A percentile compares a stretch with the other conserved stretches of the same genome.
Evolutionary conservation across 805 yeast genomes (phyloP).

Genomic region (Candida golubevii): DNA sequence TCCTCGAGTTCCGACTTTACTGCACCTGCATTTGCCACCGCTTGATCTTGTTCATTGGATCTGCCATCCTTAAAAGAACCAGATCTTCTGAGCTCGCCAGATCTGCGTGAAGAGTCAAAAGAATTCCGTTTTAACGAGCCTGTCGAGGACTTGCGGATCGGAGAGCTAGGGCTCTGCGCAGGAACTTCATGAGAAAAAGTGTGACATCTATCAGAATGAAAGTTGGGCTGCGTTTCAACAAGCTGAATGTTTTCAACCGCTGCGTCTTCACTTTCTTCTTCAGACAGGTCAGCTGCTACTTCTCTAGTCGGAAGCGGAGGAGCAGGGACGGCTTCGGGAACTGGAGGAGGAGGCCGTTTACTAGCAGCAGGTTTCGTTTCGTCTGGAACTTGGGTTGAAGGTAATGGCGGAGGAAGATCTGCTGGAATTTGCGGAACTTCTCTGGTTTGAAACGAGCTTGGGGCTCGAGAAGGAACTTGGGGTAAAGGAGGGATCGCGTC

Average conservation of each 20-base stretch:
- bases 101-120: slow-evolving; percentile 4
- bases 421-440: background rate
- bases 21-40: slow-evolving; percentile 22
- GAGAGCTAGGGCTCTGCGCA: slow-evolving; percentile 7
- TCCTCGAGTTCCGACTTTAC: slow-evolving; percentile 30
- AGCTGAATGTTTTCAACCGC: slow-evolving; percentile 9
- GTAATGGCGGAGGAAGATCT: background rate
- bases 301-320: background rate
- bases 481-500: background rate
- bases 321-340: slow-evolving; percentile 4
- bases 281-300: background rate
- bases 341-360: slow-evolving; percentile 9
- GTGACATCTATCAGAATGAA: slow-evolving; percentile 3
- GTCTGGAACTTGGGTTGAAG: background rate
- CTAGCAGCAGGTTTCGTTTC: background rate
- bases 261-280: slow-evolving; percentile 6
- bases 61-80: slow-evolving; percentile 8
- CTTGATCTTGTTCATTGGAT: slow-evolving; percentile 24
- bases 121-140: slow-evolving; percentile 8
- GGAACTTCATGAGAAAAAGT: slow-evolving; percentile 15
- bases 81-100: slow-evolving; percentile 6
- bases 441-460: background rate
- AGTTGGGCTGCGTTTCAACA: slow-evolving; percentile 4
- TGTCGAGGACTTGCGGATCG: slow-evolving; percentile 14
- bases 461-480: background rate